Conservation (phyloP, 73 alveolate genomes). For the Durusdinium trenchii region DNA sequence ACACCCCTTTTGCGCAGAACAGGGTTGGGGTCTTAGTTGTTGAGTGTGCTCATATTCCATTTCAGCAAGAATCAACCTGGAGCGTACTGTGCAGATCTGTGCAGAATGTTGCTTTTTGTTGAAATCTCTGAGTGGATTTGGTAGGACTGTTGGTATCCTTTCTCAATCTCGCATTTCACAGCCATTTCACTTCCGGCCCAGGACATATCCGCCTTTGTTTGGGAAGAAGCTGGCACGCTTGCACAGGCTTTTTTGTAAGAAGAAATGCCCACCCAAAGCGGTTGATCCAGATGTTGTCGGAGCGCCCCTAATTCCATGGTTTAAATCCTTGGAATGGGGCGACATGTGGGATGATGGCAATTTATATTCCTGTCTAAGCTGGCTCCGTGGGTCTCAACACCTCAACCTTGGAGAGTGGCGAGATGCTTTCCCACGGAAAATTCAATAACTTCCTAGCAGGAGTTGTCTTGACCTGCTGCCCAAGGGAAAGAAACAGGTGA, state of each 20-base stretch:
- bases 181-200: not conserved
- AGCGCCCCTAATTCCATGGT: not conserved
- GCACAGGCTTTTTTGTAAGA: not conserved
- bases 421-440: not conserved
- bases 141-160: not conserved
- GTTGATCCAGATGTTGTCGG: not conserved
- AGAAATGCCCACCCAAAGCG: not conserved
- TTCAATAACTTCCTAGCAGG: not conserved
- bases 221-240: not conserved
- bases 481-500: too few species aligned
- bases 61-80: not conserved
- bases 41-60: not conserved
- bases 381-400: not conserved
- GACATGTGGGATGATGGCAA: slow-evolving; percentile 12
- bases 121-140: not conserved
- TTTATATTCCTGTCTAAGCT: not conserved
- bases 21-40: not conserved
- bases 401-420: not conserved
- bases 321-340: not conserved
- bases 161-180: too few species aligned
- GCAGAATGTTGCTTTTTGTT: not conserved
- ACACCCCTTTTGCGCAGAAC: not conserved
- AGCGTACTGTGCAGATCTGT: not conserved
- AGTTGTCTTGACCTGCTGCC: too few species aligned
- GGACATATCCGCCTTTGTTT: slow-evolving; percentile 20